These are phyloP conservation scores for Chaetomiaceae sp. DNA, from an alignment of 2,329 filamentous ascomycete species.

Conservation along the genomic window DNA sequence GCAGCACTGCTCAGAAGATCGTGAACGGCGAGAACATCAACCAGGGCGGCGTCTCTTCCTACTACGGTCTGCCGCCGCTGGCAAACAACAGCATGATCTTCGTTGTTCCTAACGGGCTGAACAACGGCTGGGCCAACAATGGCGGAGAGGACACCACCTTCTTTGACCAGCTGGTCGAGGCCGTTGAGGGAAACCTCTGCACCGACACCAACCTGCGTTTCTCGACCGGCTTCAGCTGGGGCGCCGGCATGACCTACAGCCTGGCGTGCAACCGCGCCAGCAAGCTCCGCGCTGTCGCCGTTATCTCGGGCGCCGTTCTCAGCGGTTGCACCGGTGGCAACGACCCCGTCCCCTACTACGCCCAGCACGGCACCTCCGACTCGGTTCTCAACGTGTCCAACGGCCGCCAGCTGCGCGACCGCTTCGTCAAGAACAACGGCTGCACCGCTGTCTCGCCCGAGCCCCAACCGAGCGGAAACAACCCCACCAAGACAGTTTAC, in stretches of 20 bases:
- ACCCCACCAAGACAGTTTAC: too few relatives aligned
- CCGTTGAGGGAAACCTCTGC: slow-evolving; percentile 36
- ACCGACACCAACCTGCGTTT: slow-evolving; percentile 37
- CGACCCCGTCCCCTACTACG: too few relatives aligned
- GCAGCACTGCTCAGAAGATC: slow-evolving; percentile 32
- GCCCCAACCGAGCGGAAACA: too few relatives aligned
- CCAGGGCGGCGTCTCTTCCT: slow-evolving; percentile 31
- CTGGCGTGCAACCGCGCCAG: slow-evolving; percentile 36
- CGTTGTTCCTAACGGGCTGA: slow-evolving; percentile 39
- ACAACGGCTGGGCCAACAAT: slow-evolving; percentile 39
- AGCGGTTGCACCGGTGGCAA: too few relatives aligned
- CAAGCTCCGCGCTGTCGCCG: too few relatives aligned
- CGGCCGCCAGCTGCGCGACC: too few relatives aligned
- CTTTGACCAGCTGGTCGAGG: slow-evolving; percentile 34
- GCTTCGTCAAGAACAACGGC: too few relatives aligned
- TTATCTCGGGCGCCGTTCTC: too few relatives aligned
- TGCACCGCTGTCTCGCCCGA: too few relatives aligned
- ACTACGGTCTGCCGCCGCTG: slow-evolving; percentile 35
- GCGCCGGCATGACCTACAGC: slow-evolving; percentile 37
- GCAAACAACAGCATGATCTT: slow-evolving; percentile 36
- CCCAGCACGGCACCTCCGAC: too few relatives aligned
- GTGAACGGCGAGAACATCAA: slow-evolving; percentile 38
- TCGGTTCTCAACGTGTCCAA: too few relatives aligned
- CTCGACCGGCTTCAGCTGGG: slow-evolving; percentile 39
- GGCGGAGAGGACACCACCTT: slow-evolving; percentile 38